Percentiles rank a stretch among this genome's conserved stretches.
Conservation (phyloP, 805 yeast genomes). For the Yamadazyma ubonensis region DNA sequence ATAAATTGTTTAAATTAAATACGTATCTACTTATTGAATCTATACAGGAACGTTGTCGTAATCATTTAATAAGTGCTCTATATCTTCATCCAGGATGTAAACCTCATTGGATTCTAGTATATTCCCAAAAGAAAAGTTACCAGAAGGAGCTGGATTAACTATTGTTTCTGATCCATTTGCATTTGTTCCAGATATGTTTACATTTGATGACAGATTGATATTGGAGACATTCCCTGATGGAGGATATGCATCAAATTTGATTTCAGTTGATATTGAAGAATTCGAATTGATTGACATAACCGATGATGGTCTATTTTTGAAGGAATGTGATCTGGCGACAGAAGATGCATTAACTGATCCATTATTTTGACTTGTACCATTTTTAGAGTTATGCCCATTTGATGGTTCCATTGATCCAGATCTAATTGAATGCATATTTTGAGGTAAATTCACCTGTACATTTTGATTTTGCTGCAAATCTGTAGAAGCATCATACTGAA, state of each 20-base stretch:
- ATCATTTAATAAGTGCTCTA: conserved; percentile 14
- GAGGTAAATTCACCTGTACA: too few relatives aligned
- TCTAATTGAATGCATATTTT: too few relatives aligned
- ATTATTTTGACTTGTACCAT: too few relatives aligned
- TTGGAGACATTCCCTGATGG: conserved; percentile 11
- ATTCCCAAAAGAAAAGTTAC: conserved; percentile 9
- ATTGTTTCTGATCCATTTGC: not conserved
- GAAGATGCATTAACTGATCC: conserved; percentile 1
- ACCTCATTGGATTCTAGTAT: conserved; percentile 16
- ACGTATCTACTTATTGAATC: conserved; percentile 3
- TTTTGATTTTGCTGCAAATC: too few relatives aligned
- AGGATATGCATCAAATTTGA: conserved; percentile 13
- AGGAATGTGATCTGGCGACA: conserved; percentile 9
- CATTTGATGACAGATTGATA: conserved; percentile 5
- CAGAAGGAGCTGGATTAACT: conserved; percentile 8
- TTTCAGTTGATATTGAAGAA: conserved; percentile 25
- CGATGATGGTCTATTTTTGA: conserved; percentile 35
- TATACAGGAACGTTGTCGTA: conserved; percentile 6
- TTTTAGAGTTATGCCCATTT: too few relatives aligned
- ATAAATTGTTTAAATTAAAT: not conserved
- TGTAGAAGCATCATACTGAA: too few relatives aligned
- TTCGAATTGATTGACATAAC: conserved; percentile 39
- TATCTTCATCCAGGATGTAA: conserved; percentile 16
- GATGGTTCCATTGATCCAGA: too few relatives aligned
- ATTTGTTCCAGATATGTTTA: conserved; percentile 1